Percentiles rank a stretch among this genome's conserved stretches.
Evolutionary conservation across 139 green algal genomes (phyloP).

Genomic region (Micromonas commoda): DNA sequence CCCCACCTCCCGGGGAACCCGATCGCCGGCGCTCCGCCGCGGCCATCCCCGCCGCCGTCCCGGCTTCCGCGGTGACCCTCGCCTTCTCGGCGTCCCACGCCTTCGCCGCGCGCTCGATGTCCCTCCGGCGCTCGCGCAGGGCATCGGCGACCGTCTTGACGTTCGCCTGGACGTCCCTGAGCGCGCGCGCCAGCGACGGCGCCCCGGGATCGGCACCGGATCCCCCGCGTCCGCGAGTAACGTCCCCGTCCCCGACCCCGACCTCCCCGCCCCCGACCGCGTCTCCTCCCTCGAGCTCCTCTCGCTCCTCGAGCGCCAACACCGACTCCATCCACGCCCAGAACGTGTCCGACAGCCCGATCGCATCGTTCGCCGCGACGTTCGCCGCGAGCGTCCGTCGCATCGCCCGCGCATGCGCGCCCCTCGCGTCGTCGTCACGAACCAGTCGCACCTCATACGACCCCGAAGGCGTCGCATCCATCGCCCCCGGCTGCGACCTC

Average conservation of each 20-base stretch:
- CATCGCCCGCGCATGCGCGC: not conserved
- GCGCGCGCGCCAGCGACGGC: too few relatives aligned
- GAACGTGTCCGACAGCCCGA: not conserved
- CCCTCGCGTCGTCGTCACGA: not conserved
- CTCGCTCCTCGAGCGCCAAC: not conserved
- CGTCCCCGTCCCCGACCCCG: not conserved
- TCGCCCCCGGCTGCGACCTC: not conserved
- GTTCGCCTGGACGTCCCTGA: too few relatives aligned
- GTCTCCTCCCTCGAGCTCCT: not conserved
- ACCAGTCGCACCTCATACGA: not conserved
- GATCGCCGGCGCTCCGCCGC: too few relatives aligned
- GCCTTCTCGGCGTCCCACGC: too few relatives aligned
- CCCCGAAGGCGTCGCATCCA: not conserved
- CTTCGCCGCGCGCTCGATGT: too few relatives aligned
- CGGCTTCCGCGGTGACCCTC: too few relatives aligned
- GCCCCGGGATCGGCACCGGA: too few relatives aligned
- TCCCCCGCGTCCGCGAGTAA: not conserved
- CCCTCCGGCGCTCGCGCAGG: too few relatives aligned
- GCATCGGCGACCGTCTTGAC: too few relatives aligned
- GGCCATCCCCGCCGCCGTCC: too few relatives aligned
- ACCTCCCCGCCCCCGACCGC: not conserved
- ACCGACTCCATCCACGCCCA: not conserved
- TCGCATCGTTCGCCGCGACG: not conserved
- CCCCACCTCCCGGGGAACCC: too few relatives aligned
- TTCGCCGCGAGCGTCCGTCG: not conserved